phyloP scores from a whole-genome alignment of 2,329 filamentous ascomycete species.

The Colletotrichum sp. region DNA sequence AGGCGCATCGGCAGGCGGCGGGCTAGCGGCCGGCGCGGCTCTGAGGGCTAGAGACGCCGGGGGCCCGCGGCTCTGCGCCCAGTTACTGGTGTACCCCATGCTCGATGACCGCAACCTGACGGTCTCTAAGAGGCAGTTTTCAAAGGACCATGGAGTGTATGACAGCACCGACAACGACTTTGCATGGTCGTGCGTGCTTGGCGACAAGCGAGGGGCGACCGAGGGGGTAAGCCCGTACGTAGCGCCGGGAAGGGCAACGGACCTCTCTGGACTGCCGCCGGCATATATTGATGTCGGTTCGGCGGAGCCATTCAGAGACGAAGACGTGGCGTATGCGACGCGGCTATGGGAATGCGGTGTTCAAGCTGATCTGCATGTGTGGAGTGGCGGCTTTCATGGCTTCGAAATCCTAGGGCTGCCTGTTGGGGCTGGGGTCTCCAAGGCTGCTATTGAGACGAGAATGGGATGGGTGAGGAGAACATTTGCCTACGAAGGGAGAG shows the following conservation, averaged over 20 bases:
- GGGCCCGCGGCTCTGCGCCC: constrained; percentile 36
- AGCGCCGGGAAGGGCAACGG: constrained; percentile 38
- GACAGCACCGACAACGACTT: constrained; percentile 40
- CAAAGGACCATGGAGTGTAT: constrained; percentile 19
- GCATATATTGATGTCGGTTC: constrained; percentile 49
- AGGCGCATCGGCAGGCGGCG: constrained; percentile 48
- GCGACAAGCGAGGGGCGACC: constrained; percentile 31
- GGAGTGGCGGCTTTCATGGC: constrained; percentile 44
- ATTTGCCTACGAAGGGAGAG: not conserved
- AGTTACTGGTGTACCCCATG: constrained; percentile 52
- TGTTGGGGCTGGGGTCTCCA: not conserved
- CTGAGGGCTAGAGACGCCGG: constrained; percentile 40
- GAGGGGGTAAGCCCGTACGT: constrained; percentile 37
- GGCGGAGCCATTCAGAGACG: constrained; percentile 38
- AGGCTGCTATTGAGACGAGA: constrained; percentile 10
- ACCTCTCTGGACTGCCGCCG: constrained; percentile 42
- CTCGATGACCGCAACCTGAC: constrained; percentile 45
- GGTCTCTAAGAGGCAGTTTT: constrained; percentile 33
- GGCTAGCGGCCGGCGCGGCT: constrained; percentile 41
- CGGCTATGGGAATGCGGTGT: constrained; percentile 45
- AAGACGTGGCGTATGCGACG: constrained; percentile 33
- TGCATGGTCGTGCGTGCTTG: constrained; percentile 46
- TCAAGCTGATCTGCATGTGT: constrained; percentile 47
- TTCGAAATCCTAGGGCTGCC: constrained; percentile 33
- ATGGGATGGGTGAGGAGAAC: constrained; percentile 11